Evolutionary conservation across 1,284 basidiomycete species (phyloP).

Genomic region (Bondarzewia mesenterica): DNA sequence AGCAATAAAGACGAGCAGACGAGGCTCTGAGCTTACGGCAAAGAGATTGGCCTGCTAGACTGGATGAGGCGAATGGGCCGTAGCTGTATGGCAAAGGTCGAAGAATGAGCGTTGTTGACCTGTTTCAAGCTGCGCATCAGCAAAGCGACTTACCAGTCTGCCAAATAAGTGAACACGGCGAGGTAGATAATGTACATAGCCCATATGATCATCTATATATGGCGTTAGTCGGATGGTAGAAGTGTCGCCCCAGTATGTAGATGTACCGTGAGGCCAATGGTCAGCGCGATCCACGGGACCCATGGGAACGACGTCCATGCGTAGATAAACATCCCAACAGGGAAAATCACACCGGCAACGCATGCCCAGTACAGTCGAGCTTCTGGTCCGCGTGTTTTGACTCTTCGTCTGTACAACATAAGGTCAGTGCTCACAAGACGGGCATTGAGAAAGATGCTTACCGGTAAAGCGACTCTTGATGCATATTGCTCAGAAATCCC

Average conservation of each 20-base stretch:
- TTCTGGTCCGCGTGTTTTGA: slow-evolving; percentile 54
- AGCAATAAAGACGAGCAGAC: neutral
- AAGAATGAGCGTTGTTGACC: neutral
- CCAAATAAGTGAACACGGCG: slow-evolving; percentile 63
- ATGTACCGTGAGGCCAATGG: slow-evolving; percentile 44
- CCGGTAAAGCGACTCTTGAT: slow-evolving; percentile 64
- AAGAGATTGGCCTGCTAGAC: slow-evolving; percentile 70
- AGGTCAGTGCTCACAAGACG: neutral
- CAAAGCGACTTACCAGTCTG: slow-evolving; percentile 48
- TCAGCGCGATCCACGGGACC: slow-evolving; percentile 50
- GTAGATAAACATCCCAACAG: slow-evolving; percentile 59
- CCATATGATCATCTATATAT: slow-evolving; percentile 31
- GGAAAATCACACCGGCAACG: slow-evolving; percentile 54
- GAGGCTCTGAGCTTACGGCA: too few species aligned
- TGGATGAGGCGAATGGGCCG: slow-evolving; percentile 69
- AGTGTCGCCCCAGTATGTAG: too few species aligned
- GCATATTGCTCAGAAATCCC: slow-evolving; percentile 49
- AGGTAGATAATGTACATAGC: slow-evolving; percentile 56
- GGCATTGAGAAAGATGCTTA: slow-evolving; percentile 20
- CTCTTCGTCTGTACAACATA: slow-evolving; percentile 35
- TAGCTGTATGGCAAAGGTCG: slow-evolving; percentile 34
- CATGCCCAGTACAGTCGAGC: slow-evolving; percentile 67
- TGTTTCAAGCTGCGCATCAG: neutral
- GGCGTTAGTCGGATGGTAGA: neutral
- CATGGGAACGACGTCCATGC: slow-evolving; percentile 48